Evolutionary conservation across 148 eudicot species (phyloP), one percentile per base, ranked within the genome.

Genomic region (Rhododendron molle): DNA sequence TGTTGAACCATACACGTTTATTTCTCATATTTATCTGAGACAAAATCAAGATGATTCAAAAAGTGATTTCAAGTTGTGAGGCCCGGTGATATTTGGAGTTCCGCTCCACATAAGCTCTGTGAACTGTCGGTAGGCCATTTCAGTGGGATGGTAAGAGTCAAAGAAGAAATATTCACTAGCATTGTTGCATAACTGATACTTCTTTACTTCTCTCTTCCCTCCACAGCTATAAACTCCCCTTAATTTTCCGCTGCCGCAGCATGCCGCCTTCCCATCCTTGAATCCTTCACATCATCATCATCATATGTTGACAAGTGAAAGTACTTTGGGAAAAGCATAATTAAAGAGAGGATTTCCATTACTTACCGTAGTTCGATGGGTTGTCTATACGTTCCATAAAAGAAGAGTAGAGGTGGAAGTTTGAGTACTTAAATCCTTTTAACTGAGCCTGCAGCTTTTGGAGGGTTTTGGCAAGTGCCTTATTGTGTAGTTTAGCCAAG

Each of bases 21-120:
- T 56, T 56, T 20, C 60, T 20, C 23, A 16, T 8, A 20, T 54
- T 14, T 54, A 15, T 54, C 60, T 4, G 60, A 16, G 5, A 16
- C 21, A 54, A 54, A 54, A 54, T 54, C 21, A 0, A 54, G 58
- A 40, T 40, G 0, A 40, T 40, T 86, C 65, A 81, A 93, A 93
- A 0, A 93, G 81, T 72, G 88, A 80, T 30, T 92, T 89, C 81
- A 93, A 80, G 72, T 91, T 91, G 81, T 89, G 85, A 88, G 96
- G 94, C 30, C 88, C 83, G 13, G 88, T 89, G 23, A 91, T 76
- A n/a, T 54, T 79, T 20, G 92, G 54, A 52, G 82, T 78, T 49
- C 93, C 96, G 20, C 78, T 52, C 96, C 96, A 94, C 30, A 90
- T 85, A 21, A 90, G 88, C 78, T 86, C 78, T 18, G 96, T 87